phyloP scores from a whole-genome alignment of 495 filamentous ascomycete species.

The Aspergillus nanangensis region DNA sequence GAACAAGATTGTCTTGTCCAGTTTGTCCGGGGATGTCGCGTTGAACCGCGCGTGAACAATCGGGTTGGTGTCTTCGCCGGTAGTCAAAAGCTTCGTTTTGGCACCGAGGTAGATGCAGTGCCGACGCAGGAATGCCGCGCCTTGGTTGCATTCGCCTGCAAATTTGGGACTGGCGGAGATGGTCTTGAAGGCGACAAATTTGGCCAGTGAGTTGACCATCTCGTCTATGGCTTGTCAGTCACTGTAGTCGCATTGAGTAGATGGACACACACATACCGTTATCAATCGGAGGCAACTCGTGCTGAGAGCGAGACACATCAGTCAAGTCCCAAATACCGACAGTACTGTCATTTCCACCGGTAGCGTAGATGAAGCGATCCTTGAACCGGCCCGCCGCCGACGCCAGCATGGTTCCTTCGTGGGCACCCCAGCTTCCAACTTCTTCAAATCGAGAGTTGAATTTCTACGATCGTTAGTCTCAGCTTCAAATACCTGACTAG shows the following conservation, averaged over 20 bases:
- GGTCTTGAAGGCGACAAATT: constrained; percentile 86
- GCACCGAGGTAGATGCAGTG: constrained; percentile 90
- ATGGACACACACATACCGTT: constrained; percentile 41
- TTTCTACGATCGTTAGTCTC: constrained; percentile 42
- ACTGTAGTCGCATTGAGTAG: neutral
- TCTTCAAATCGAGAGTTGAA: constrained; percentile 89
- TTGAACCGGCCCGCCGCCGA: constrained; percentile 67
- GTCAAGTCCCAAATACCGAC: constrained; percentile 84
- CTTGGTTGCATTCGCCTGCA: constrained; percentile 84
- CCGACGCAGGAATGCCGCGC: constrained; percentile 81
- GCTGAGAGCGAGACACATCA: constrained; percentile 42
- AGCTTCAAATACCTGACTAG: too few species aligned
- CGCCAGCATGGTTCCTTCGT: constrained; percentile 82
- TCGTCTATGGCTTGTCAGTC: constrained; percentile 50
- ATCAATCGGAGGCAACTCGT: constrained; percentile 48
- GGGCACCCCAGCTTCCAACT: constrained; percentile 76
- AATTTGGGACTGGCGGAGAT: constrained; percentile 81
- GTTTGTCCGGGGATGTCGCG: constrained; percentile 49
- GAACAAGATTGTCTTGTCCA: constrained; percentile 85
- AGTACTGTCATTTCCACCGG: constrained; percentile 89
- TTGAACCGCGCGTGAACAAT: constrained; percentile 85
- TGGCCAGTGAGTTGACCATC: constrained; percentile 74
- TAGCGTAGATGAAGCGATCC: constrained; percentile 73
- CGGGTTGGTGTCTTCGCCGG: constrained; percentile 73
- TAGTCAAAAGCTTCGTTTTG: constrained; percentile 76